Evolutionary conservation across 306 rosid species (phyloP).

Genomic region (Coriaria nepalensis): DNA sequence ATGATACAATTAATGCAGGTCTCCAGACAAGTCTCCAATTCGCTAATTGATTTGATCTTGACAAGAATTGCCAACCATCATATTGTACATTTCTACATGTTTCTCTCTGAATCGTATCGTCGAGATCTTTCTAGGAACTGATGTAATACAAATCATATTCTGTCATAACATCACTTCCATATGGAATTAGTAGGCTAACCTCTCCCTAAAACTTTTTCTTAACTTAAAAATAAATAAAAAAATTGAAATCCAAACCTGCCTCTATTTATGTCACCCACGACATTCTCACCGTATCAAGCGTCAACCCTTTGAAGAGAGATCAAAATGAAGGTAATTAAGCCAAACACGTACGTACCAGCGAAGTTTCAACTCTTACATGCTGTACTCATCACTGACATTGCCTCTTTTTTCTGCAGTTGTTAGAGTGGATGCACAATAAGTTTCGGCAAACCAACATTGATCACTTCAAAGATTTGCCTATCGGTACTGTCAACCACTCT

Average conservation of each 20-base stretch:
- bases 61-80: slow-evolving; percentile 67
- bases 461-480: slow-evolving; percentile 48
- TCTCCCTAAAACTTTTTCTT: no score
- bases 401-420: slow-evolving; percentile 50
- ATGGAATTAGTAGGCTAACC: no score
- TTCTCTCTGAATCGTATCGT: slow-evolving; percentile 40
- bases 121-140: slow-evolving; percentile 36
- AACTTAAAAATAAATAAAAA: no score
- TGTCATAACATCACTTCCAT: no score
- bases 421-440: slow-evolving; percentile 76
- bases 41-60: slow-evolving; percentile 56
- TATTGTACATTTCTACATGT: slow-evolving; percentile 81
- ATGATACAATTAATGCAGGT: slow-evolving; percentile 19
- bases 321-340: slow-evolving; percentile 65
- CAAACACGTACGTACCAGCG: background rate
- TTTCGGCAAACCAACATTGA: slow-evolving; percentile 50
- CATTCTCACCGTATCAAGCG: slow-evolving; percentile 13
- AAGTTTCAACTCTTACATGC: background rate
- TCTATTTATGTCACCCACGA: slow-evolving; percentile 23
- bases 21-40: slow-evolving; percentile 29
- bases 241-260: slow-evolving; percentile 23
- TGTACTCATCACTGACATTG: slow-evolving; percentile 17
- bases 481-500: slow-evolving; percentile 41
- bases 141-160: slow-evolving; percentile 36
- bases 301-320: slow-evolving; percentile 25